A percentile compares a stretch with the other conserved stretches of the same genome.
Conservation (phyloP, 2,329 filamentous ascomycete species). For the Ophiostoma australiae region DNA sequence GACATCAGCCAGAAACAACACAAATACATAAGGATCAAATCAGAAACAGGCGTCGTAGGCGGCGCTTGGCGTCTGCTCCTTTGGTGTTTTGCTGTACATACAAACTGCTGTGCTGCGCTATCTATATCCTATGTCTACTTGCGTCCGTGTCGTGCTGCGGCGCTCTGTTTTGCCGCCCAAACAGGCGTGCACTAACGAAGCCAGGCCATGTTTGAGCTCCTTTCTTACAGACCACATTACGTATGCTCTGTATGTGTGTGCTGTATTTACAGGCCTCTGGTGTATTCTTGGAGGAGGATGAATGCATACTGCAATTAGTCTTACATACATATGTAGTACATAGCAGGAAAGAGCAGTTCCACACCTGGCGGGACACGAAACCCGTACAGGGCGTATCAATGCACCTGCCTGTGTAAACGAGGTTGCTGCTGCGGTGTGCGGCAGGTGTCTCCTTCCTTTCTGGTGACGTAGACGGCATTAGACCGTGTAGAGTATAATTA, state of each 20-base stretch:
- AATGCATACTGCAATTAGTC: no score
- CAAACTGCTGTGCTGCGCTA: no score
- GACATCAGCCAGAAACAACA: neutral
- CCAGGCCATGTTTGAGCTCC: slow-evolving; percentile 13
- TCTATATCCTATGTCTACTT: neutral
- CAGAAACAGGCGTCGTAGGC: neutral
- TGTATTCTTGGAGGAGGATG: no score
- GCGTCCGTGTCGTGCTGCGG: neutral
- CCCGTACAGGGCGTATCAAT: slow-evolving; percentile 11
- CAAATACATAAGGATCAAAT: neutral
- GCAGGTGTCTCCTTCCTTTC: neutral
- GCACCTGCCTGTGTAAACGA: slow-evolving; percentile 3
- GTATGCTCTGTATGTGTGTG: neutral
- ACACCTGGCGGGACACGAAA: slow-evolving; percentile 6
- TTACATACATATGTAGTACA: no score
- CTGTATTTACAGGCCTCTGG: no score
- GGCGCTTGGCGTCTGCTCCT: neutral
- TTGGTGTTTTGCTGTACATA: no score
- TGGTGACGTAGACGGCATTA: neutral
- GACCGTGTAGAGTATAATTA: neutral
- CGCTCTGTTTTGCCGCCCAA: neutral
- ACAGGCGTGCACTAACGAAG: neutral
- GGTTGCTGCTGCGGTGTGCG: neutral
- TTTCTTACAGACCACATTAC: slow-evolving; percentile 1
- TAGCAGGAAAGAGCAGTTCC: neutral